Base-by-base conservation (phyloP, 768 basidiomycete genomes). In the Suillus ampliporus region DNA sequence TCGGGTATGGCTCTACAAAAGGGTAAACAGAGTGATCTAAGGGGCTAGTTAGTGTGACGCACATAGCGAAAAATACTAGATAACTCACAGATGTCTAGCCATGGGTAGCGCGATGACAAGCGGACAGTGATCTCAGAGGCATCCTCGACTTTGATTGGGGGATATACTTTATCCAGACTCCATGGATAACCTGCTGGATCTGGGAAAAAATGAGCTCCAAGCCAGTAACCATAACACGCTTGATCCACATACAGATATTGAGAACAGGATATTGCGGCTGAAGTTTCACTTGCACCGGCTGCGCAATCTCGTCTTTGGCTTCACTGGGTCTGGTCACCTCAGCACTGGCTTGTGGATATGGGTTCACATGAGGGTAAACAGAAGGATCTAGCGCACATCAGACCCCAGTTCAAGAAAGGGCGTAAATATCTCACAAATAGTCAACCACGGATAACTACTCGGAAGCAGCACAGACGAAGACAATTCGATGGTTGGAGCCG, bases 371-470 rank as follows among this genome's bases (percentile, higher is more conserved):
- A 48, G 72, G 72, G 56, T 73, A 72, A 52, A 65, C 67, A 57
- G 68, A 58, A 14, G 61, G 52, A 61, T 72, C 74, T 74, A 61
- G 17, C 34, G 46, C 35, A 44, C 37, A 11, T 54, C 66, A 51
- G 68, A 67, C 26, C 11, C 10, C 43, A 17, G 34, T 34, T 53
- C 35, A 41, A 60, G 7, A 15, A 13, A 58, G 34, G 44, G 40
- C 11, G 38, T 38, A 63, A 40, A 28, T 4, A 41, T 38, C 77
- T 46, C 63, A 81, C 80, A 82, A 21, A 80, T 63, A 64, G 73
- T 67, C 64, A 81, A 72, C 62, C 68, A 73, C 7, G 81, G 80
- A 64, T 80, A 82, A 8, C 51, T 46, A 61, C 47, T 44, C 50
- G 68, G 52, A 41, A 66, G 53, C 19, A 63, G 59, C n/a, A 64